A percentile compares a stretch with the other conserved stretches of the same genome.
Evolutionary conservation across 148 eudicot genomes (phyloP).

Genomic region (Rhododendron ovatum): DNA sequence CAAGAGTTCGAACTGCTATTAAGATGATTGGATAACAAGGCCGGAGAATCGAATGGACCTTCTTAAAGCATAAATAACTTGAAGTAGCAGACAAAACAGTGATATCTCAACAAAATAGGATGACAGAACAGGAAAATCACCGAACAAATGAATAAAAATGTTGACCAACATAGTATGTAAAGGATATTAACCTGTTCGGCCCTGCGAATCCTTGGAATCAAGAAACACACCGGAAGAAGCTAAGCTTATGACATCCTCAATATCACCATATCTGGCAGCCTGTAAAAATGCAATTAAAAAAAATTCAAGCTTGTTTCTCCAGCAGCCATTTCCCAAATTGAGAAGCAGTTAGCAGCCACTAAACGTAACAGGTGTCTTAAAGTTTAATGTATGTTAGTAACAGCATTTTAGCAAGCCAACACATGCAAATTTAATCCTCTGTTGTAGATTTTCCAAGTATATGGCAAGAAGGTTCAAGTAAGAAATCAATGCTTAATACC

Average conservation of each 20-base stretch:
- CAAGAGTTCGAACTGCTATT: neutral
- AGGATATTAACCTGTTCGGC: slow-evolving; percentile 65
- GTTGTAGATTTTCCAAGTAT: neutral
- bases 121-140: neutral
- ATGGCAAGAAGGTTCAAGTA: neutral
- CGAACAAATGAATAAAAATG: neutral
- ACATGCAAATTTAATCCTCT: neutral
- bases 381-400: neutral
- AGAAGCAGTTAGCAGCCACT: neutral
- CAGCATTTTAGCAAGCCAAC: neutral
- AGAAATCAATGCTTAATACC: neutral
- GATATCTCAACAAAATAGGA: neutral
- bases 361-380: neutral
- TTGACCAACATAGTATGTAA: neutral
- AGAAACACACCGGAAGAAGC: slow-evolving; percentile 63
- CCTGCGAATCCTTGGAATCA: slow-evolving; percentile 65
- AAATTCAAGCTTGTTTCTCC: slow-evolving; percentile 1
- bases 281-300: slow-evolving; percentile 16
- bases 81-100: neutral
- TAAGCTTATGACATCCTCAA: slow-evolving; percentile 59
- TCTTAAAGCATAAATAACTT: neutral
- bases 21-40: neutral
- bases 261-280: slow-evolving; percentile 93
- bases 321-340: neutral
- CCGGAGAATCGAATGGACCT: neutral